phyloP scores from a whole-genome alignment of 2,329 filamentous ascomycete species.

The Phialemonium atrogriseum region DNA sequence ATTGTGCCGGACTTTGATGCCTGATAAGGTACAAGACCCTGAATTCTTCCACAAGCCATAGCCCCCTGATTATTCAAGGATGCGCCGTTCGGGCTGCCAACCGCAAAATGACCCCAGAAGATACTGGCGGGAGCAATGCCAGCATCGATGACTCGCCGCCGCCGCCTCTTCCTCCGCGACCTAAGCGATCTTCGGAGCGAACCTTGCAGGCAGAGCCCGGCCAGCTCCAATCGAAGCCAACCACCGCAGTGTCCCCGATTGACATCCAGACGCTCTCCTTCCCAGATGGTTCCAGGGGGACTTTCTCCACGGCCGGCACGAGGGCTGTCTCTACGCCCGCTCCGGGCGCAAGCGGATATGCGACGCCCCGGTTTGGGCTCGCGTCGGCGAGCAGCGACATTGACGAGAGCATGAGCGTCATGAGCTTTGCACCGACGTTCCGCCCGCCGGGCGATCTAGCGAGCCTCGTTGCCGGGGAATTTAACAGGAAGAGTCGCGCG shows the following conservation, averaged over 20 bases:
- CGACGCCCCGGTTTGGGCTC: constrained; percentile 19
- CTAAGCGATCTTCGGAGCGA: too few species aligned
- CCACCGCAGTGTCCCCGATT: constrained; percentile 74
- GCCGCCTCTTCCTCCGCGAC: constrained; percentile 18
- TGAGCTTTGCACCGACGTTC: constrained; percentile 57
- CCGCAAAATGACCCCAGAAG: constrained; percentile 14
- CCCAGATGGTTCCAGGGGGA: constrained; percentile 60
- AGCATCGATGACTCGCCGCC: constrained; percentile 10
- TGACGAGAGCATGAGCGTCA: constrained; percentile 58
- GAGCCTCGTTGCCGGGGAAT: constrained; percentile 68
- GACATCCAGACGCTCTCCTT: constrained; percentile 73
- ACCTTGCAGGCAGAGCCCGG: constrained; percentile 24
- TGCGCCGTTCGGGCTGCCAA: too few species aligned
- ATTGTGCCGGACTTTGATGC: too few species aligned
- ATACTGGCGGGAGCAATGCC: constrained; percentile 8
- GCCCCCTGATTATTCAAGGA: too few species aligned
- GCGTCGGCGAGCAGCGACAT: constrained; percentile 33
- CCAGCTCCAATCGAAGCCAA: constrained; percentile 54
- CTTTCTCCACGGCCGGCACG: constrained; percentile 38
- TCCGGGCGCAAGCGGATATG: constrained; percentile 27
- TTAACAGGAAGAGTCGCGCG: constrained; percentile 57
- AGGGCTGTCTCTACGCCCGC: constrained; percentile 26
- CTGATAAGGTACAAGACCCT: too few species aligned
- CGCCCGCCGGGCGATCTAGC: constrained; percentile 64
- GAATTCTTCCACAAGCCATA: too few species aligned